Evolutionary conservation across 148 eudicot genomes (phyloP), one percentile per base, ranked within the genome.

Genomic region (Rhododendron ferrugineum): DNA sequence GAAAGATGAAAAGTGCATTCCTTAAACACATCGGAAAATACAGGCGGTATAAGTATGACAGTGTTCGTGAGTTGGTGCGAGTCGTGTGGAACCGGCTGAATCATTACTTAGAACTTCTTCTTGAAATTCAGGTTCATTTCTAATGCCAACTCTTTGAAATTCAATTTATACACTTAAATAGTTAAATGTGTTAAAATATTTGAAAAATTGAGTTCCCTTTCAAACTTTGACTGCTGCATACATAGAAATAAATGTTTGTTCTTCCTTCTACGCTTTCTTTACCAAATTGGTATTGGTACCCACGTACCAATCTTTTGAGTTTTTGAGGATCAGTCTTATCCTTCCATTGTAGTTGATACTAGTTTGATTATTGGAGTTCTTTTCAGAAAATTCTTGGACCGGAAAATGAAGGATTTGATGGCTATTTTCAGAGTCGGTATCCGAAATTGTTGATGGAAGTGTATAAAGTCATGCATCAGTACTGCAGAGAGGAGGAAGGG

Each of bases 391-490:
- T 91, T 42, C 79, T 96, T 37, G 99, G 98, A 72, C 66, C 95
- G 7, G 93, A 94, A 56, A 98, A 98, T 0, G 93, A 93, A 86
- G 99, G 98, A 78, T 97, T 93, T 84, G 91, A 97, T 84, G 86
- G 80, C 75, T 97, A 97, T 89, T 97, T 97, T 83, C 85, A 85
- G 6, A 91, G 83, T 72, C 91, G 99, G 76, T 97, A 92, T 79
- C 98, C 98, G 16, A 92, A 88, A 78, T 93, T 97, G 75, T 85
- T 97, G 34, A 93, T 93, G 5, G 98, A 95, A 87, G 98, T 95
- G 80, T 94, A 93, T 82, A 90, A 87, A 87, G 98, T 95, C 14
- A 87, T 93, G 90, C 64, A 84, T 36, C 78, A 78, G 8, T 88
- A 92, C 85, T 95, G 98, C 84, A 88, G 84, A 62, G 90, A 92